Base-by-base conservation (phyloP, 768 basidiomycete genomes). In the Serendipita sp. region DNA sequence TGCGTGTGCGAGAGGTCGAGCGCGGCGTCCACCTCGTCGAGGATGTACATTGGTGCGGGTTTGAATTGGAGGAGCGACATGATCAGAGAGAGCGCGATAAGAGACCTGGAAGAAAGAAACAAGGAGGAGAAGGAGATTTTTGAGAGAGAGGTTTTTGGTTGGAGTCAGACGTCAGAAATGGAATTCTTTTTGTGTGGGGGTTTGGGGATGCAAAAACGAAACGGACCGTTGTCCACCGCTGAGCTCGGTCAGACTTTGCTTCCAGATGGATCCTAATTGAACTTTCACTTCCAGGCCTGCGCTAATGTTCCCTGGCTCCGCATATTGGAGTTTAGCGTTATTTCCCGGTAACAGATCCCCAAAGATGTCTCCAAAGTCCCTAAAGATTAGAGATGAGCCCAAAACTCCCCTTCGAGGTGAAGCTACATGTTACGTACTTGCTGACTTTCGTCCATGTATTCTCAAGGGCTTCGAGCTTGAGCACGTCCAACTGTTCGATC, bases 51-150 rank as follows among this genome's bases (percentile, higher is more conserved):
- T 2, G 93, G 95, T 14, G 95, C 94, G 5, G 95, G 94, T 70
- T 97, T 97, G 80, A 97, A 97, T 71, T 97, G 93, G n/a, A 98
- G 83, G 17, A 99, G 82, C 0, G 96, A 88, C 93, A 99, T 95
- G 76, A 98, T 98, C 42, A 99, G 79, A 13, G 95, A 98, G 0
- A 99, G 81, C 0, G 96, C 96, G 69, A 99, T 98, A 66, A 99
- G 80, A 0, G 96, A 99, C 66, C 94, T 98, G 67, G 24, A 43
- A 1, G n/a, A 24, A 38, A 7, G 34, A 5, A 38, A 7, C 34
- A 14, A 38, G 34, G 34, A 58, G 3, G 44, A 41, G 51, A 17
- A 62, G 62, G 22, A 61, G 45, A 28, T 50, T 34, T 60, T 33
- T 60, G 38, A 33, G 42, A 20, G 26, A 33, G 38, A 64, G 20